Conservation (phyloP, 306 rosid genomes). For the Quercus bicolor region DNA sequence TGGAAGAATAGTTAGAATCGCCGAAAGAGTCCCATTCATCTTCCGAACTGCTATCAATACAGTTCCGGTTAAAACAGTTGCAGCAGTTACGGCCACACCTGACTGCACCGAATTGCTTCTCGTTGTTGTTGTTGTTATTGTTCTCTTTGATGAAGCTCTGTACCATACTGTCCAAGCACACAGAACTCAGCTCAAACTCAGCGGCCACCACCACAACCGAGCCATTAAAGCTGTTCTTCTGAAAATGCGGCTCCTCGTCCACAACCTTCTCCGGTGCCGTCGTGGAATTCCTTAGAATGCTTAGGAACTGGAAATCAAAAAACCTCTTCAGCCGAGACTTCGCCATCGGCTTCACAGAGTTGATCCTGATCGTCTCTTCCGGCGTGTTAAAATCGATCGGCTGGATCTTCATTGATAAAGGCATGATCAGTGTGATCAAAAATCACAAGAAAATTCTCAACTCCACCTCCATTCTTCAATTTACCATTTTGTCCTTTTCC, state of each 20-base stretch:
- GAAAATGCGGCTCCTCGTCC: conserved; percentile 31
- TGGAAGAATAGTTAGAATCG: conserved; percentile 41
- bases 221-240: conserved; percentile 33
- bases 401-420: conserved; percentile 75
- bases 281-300: conserved; percentile 42
- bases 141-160: conserved; percentile 73
- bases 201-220: not conserved
- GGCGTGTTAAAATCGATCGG: conserved; percentile 57
- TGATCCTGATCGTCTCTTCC: conserved; percentile 35
- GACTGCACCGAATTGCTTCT: conserved; percentile 38
- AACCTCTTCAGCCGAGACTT: conserved; percentile 79
- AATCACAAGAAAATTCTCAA: not conserved
- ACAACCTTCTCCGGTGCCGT: conserved; percentile 42
- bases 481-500: conserved; percentile 21
- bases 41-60: conserved; percentile 49
- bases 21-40: conserved; percentile 44
- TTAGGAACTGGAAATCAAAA: conserved; percentile 70
- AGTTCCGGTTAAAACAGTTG: conserved; percentile 64
- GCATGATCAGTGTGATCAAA: conserved; percentile 31
- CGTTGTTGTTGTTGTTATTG: conserved; percentile 31
- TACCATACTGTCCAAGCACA: conserved; percentile 79
- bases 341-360: conserved; percentile 54
- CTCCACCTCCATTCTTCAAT: conserved; percentile 17
- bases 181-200: conserved; percentile 72
- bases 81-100: conserved; percentile 58